phyloP scores from a whole-genome alignment of 768 basidiomycete genomes.

The Sistotremastrum niveocremeum region DNA sequence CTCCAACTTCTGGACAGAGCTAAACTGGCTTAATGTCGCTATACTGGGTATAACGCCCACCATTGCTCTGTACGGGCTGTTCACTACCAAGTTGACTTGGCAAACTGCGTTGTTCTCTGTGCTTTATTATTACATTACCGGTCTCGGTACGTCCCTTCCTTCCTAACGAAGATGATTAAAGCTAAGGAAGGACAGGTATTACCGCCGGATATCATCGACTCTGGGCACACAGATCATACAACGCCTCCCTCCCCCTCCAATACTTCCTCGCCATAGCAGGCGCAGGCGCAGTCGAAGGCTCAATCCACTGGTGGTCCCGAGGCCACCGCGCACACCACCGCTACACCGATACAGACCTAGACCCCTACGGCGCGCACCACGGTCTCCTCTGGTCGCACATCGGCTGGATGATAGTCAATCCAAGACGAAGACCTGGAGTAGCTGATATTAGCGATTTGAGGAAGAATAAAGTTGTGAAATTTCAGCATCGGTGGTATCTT shows the following conservation, averaged over 20 bases:
- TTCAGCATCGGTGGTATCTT: constrained; percentile 80
- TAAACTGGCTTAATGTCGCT: constrained; percentile 65
- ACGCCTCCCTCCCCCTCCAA: constrained; percentile 76
- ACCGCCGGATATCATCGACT: constrained; percentile 94
- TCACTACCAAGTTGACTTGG: constrained; percentile 47
- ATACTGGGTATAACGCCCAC: constrained; percentile 65
- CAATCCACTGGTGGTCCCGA: constrained; percentile 98
- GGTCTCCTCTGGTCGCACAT: constrained; percentile 81
- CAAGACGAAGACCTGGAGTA: constrained; percentile 76
- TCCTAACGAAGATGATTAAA: background rate
- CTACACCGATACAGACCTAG: constrained; percentile 93
- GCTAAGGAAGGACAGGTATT: constrained; percentile 28
- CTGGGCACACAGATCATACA: constrained; percentile 95
- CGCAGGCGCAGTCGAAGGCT: constrained; percentile 89
- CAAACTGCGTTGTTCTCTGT: constrained; percentile 61
- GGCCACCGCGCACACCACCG: constrained; percentile 97
- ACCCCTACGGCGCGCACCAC: constrained; percentile 88
- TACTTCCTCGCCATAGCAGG: constrained; percentile 76
- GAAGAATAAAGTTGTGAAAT: constrained; percentile 65
- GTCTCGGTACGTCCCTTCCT: constrained; percentile 45
- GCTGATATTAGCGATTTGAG: constrained; percentile 82
- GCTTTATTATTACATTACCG: constrained; percentile 66
- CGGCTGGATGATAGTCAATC: constrained; percentile 90
- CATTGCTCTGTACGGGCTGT: constrained; percentile 60
- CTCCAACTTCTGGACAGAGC: constrained; percentile 43